Conservation (phyloP, 2,329 filamentous ascomycete species). For the Dactylonectria macrodidyma region DNA sequence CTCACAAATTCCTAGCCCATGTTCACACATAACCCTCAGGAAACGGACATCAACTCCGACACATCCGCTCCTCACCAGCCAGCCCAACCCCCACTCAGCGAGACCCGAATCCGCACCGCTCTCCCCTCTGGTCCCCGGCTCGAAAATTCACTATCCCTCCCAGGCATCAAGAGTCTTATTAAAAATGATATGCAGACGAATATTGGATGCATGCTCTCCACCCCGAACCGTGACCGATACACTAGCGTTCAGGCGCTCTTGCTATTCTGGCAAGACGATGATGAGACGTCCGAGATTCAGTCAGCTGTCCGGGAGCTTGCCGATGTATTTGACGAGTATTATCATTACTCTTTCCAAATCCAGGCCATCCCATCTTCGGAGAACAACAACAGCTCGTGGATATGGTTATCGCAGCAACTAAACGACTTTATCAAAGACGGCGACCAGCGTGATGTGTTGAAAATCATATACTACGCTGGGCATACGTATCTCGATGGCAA, state of each 20-base stretch:
- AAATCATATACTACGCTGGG: constrained; percentile 72
- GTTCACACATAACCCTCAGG: no score
- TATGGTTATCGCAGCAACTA: constrained; percentile 68
- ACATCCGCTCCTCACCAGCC: constrained; percentile 54
- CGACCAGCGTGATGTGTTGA: constrained; percentile 70
- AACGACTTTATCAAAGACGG: constrained; percentile 67
- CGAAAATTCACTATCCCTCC: constrained; percentile 65
- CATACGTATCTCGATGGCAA: constrained; percentile 69
- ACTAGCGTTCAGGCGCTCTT: constrained; percentile 67
- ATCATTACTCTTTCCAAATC: constrained; percentile 65
- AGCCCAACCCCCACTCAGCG: no score
- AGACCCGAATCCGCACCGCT: no score
- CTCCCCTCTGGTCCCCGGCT: constrained; percentile 69
- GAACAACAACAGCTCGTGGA: constrained; percentile 64
- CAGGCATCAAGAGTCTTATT: constrained; percentile 65
- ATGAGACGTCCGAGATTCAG: constrained; percentile 58
- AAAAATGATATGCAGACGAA: constrained; percentile 68
- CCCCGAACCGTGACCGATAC: constrained; percentile 67
- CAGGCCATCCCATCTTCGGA: constrained; percentile 66
- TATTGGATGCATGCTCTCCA: constrained; percentile 65
- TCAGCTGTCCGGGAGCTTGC: constrained; percentile 63
- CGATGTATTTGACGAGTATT: constrained; percentile 66
- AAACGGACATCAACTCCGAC: no score
- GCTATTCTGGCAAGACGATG: constrained; percentile 71
- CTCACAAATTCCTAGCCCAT: no score